Conservation (phyloP, 139 green algal species). For the Ostreobium quekettii region DNA sequence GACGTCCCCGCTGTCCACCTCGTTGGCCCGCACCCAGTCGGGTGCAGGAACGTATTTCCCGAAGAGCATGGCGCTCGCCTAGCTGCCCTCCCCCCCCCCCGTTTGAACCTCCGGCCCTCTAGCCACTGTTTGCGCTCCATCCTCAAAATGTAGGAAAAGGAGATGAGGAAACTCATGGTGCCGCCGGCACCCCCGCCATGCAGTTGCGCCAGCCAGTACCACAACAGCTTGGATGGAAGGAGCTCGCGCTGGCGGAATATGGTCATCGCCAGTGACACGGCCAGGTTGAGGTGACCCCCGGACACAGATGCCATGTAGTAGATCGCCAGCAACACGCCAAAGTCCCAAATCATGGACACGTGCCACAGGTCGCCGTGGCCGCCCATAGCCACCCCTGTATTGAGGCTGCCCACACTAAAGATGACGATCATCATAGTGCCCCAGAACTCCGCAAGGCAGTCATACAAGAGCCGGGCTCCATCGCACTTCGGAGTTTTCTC, state of each 20-base stretch:
- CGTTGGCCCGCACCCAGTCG: background rate
- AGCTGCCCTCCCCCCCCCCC: background rate
- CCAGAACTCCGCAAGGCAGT: background rate
- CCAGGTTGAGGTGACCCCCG: conserved; percentile 6
- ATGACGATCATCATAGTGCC: conserved; percentile 1
- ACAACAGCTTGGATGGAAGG: background rate
- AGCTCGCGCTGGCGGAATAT: background rate
- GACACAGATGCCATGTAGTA: conserved; percentile 9
- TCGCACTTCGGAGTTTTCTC: too few relatives aligned
- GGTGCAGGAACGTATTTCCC: conserved; percentile 8
- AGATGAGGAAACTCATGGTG: conserved; percentile 8
- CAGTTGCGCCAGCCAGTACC: conserved; percentile 3
- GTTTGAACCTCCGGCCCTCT: background rate
- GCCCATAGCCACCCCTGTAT: background rate
- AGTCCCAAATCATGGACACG: background rate
- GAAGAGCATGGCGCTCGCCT: background rate
- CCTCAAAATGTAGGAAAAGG: background rate
- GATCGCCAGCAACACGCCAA: background rate
- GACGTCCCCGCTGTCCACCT: background rate
- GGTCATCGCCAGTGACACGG: conserved; percentile 5
- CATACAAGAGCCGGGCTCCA: too few relatives aligned
- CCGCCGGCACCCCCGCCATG: background rate
- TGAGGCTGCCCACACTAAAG: background rate
- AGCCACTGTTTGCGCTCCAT: background rate
- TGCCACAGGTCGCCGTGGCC: background rate